These are phyloP conservation scores for Botrytis pseudocinerea DNA, from an alignment of 2,329 filamentous ascomycete genomes.

Conservation along the genomic window DNA sequence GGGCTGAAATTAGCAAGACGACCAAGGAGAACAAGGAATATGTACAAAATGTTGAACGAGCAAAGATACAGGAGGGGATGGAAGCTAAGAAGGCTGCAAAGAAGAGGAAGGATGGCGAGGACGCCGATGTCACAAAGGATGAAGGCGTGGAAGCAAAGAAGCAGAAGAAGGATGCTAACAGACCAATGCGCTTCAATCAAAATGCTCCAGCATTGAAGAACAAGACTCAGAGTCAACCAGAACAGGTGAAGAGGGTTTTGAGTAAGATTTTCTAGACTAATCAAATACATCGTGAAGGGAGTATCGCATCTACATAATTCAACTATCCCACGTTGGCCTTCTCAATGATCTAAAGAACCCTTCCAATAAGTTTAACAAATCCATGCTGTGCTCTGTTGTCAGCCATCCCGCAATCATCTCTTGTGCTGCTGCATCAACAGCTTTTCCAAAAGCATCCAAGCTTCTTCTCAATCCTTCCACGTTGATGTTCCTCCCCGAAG, in stretches of 20 bases:
- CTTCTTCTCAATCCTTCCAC: constrained; percentile 9
- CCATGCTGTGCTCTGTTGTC: constrained; percentile 1
- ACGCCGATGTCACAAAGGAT: constrained; percentile 33
- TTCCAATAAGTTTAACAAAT: constrained; percentile 10
- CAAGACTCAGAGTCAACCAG: constrained; percentile 50
- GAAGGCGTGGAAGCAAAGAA: constrained; percentile 34
- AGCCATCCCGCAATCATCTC: constrained; percentile 10
- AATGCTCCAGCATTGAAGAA: constrained; percentile 57
- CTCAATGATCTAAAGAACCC: constrained; percentile 13
- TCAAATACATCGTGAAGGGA: background rate
- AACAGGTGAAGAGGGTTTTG: constrained; percentile 59
- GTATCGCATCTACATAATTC: background rate
- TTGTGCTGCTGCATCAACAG: constrained; percentile 16
- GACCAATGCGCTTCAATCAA: constrained; percentile 64
- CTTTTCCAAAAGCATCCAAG: constrained; percentile 8
- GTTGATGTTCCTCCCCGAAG: background rate
- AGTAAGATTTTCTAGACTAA: constrained; percentile 61
- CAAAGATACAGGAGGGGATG: constrained; percentile 77
- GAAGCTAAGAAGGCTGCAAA: constrained; percentile 58
- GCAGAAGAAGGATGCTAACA: constrained; percentile 41
- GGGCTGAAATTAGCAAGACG: constrained; percentile 74
- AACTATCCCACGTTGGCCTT: background rate
- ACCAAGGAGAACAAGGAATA: constrained; percentile 81
- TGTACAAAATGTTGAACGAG: constrained; percentile 74
- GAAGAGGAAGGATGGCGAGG: constrained; percentile 42